Base-by-base conservation (phyloP, 2,329 filamentous ascomycete species). In the Huntiella savannae region DNA sequence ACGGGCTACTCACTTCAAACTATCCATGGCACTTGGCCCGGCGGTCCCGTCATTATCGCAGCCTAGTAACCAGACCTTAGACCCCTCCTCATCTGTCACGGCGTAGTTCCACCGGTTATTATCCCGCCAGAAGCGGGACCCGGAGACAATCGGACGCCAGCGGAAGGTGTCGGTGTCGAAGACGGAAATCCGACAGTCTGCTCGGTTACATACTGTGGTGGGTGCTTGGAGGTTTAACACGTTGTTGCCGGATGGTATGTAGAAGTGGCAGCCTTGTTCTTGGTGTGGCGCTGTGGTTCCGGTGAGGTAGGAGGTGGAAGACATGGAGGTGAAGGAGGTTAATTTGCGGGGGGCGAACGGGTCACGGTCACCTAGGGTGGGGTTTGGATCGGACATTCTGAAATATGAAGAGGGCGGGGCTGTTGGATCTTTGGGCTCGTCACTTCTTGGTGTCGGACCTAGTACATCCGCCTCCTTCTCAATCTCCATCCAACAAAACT, bases 101-200 rank as follows among this genome's bases (percentile, higher is more conserved):
- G 91, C 96, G 59, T 98, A 98, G 60, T 96, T 88, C 91, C 91
- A 98, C 50, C 88, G 77, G 60, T 91, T 96, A n/a, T 82, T 84
- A 0, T 77, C 68, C 54, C 82, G 82, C 63, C 95, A 98, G 33
- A 98, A 79, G 58, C 98, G 91, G 43, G 84, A 81, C 3, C 91
- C 91, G 56, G 95, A 88, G 1, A 88, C 91, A 13, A 98, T 69
- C 58, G 87, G 92, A 60, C 94, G 86, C 91, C 91, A 98, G 41
- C 87, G 79, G 43, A 96, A 64, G 0, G 82, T 80, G 49, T 82
- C 80, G 8, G 98, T 68, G 55, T 98, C 91, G 19, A 98, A 66
- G 3, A 86, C 83, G 0, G 86, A 94, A 16, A 98, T 62, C 15
- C 87, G 93, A 53, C 88, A 96, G 54, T 96, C 87, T 52, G 82